A percentile compares a stretch with the other conserved stretches of the same genome.
Evolutionary conservation across 305 asterid genomes (phyloP).

Genomic region (Salvia sclarea): DNA sequence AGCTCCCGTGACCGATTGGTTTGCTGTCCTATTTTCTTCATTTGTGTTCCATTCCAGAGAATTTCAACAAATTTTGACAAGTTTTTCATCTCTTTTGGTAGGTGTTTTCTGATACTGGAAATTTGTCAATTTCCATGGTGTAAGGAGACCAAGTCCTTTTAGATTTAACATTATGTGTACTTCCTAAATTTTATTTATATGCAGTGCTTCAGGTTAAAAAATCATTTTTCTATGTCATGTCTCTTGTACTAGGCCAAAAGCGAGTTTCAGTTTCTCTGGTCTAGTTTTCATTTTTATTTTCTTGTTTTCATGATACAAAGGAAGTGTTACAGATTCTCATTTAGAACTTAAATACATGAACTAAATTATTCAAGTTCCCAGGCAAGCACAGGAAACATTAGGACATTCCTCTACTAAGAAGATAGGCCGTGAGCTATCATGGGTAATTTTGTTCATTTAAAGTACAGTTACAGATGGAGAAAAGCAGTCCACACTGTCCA

Average conservation of each 20-base stretch:
- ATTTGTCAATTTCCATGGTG: neutral
- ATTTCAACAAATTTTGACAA: conserved; percentile 8
- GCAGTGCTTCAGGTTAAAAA: neutral
- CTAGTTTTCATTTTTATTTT: conserved; percentile 19
- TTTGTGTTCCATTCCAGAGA: neutral
- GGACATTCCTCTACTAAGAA: conserved; percentile 1
- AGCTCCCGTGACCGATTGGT: neutral
- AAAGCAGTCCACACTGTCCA: conserved; percentile 2
- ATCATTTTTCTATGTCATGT: neutral
- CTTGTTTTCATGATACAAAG: conserved; percentile 2
- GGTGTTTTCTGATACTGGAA: neutral
- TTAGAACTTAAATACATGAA: conserved; percentile 4
- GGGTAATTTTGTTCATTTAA: conserved; percentile 5
- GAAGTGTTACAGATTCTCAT: conserved; percentile 10
- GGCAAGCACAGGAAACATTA: conserved; percentile 11
- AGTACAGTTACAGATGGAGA: conserved; percentile 7
- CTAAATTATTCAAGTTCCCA: conserved; percentile 15
- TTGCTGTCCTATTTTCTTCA: neutral
- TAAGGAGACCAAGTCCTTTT: neutral
- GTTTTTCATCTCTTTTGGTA: neutral
- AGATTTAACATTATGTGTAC: neutral
- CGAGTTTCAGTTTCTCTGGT: conserved; percentile 13
- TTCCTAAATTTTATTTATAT: neutral
- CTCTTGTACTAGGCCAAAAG: conserved; percentile 4
- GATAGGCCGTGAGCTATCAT: conserved; percentile 7